Evolutionary conservation across 192 early-diverging fungal species (phyloP).

Genomic region (Podila epicladia): DNA sequence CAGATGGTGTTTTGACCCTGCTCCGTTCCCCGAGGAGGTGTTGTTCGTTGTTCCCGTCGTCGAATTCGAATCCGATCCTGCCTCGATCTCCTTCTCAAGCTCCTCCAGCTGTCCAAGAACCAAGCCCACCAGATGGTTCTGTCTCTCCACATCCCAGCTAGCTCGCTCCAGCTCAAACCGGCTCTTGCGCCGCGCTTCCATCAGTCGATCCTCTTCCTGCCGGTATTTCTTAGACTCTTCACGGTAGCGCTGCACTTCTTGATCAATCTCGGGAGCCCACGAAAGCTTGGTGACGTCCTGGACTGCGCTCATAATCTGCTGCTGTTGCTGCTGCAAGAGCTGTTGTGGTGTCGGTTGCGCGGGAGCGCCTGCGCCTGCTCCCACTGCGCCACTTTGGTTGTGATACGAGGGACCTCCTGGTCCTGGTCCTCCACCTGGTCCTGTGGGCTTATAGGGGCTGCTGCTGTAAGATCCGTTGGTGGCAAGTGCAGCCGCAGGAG

Average conservation of each 20-base stretch:
- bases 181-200: conserved; percentile 45
- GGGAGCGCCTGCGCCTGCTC: conserved; percentile 5
- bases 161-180: conserved; percentile 45
- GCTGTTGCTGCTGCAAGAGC: conserved; percentile 43
- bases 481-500: neutral
- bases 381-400: neutral
- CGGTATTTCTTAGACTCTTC: conserved; percentile 34
- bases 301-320: conserved; percentile 46
- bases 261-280: conserved; percentile 47
- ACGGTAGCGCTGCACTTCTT: conserved; percentile 38
- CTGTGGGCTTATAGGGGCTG: neutral
- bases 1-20: conserved; percentile 8
- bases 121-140: conserved; percentile 47
- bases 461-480: neutral
- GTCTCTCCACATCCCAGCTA: conserved; percentile 51
- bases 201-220: conserved; percentile 35
- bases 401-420: neutral
- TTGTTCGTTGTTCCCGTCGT: neutral
- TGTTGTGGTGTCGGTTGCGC: conserved; percentile 35
- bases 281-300: conserved; percentile 47
- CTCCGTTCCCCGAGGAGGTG: neutral
- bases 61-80: conserved; percentile 8
- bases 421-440: neutral
- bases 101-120: conserved; percentile 47
- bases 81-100: conserved; percentile 37